phyloP scores from a whole-genome alignment of 2,329 filamentous ascomycete genomes.

The Rhinocladiella similis region DNA sequence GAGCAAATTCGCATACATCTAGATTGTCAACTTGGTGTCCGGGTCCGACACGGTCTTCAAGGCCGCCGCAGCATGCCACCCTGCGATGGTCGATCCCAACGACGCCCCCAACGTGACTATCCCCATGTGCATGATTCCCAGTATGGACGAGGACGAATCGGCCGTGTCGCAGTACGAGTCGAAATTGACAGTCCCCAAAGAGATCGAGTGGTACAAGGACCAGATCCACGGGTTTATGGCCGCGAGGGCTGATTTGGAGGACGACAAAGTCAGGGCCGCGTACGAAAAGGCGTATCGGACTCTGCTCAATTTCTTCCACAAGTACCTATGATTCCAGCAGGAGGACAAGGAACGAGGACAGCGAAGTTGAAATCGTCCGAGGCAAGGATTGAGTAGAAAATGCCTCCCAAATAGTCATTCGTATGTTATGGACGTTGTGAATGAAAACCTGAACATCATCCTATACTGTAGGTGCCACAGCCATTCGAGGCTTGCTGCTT shows the following conservation, averaged over 20 bases:
- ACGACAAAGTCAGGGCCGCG: constrained; percentile 41
- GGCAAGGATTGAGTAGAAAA: no score
- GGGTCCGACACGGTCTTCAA: constrained; percentile 58
- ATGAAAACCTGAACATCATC: no score
- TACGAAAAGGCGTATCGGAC: constrained; percentile 47
- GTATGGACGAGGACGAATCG: constrained; percentile 56
- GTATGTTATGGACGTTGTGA: no score
- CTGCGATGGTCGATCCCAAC: constrained; percentile 61
- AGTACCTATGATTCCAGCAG: constrained; percentile 50
- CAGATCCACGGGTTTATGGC: constrained; percentile 51
- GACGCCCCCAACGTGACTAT: constrained; percentile 58
- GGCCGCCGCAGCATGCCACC: constrained; percentile 57
- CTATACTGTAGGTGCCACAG: no score
- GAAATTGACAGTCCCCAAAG: constrained; percentile 40
- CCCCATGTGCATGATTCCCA: constrained; percentile 59
- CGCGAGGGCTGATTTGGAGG: constrained; percentile 42
- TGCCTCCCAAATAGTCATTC: no score
- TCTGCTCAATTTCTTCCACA: constrained; percentile 41
- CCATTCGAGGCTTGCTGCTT: no score
- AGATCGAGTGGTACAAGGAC: constrained; percentile 45
- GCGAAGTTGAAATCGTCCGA: not conserved
- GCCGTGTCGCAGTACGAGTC: constrained; percentile 44
- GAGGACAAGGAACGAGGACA: not conserved
- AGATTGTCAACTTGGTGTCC: constrained; percentile 52
- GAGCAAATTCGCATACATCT: not conserved